phyloP scores from a whole-genome alignment of 2,329 filamentous ascomycete species.

The Myriosclerotinia duriaeana region DNA sequence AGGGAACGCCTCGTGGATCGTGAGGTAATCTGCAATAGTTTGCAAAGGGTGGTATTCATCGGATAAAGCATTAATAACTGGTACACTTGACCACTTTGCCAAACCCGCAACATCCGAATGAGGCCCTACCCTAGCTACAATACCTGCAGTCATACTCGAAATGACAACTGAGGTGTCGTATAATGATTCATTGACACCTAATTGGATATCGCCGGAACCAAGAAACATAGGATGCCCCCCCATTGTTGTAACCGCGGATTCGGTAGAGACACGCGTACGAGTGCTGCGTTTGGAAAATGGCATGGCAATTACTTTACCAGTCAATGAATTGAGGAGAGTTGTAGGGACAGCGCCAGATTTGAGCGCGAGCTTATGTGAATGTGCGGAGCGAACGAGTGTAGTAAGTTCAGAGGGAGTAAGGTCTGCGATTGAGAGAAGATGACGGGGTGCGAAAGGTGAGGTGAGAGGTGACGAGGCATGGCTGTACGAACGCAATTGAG shows the following conservation, averaged over 20 bases:
- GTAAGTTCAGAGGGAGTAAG: constrained; percentile 77
- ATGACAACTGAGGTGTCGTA: constrained; percentile 89
- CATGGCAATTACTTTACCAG: constrained; percentile 83
- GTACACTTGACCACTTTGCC: constrained; percentile 71
- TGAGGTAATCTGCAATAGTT: constrained; percentile 90
- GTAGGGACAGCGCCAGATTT: constrained; percentile 65
- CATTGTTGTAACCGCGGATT: constrained; percentile 83
- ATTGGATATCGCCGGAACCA: constrained; percentile 91
- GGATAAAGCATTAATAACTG: constrained; percentile 84
- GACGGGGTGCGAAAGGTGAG: constrained; percentile 66
- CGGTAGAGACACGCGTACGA: constrained; percentile 87
- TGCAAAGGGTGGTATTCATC: constrained; percentile 93
- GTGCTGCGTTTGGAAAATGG: constrained; percentile 97
- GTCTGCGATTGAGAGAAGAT: constrained; percentile 89
- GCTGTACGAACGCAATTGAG: constrained; percentile 33
- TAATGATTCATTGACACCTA: constrained; percentile 94
- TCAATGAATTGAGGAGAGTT: constrained; percentile 60
- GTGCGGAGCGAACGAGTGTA: constrained; percentile 79
- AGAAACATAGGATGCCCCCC: constrained; percentile 96
- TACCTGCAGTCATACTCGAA: constrained; percentile 86
- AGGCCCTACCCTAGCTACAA: constrained; percentile 75
- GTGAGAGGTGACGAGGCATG: constrained; percentile 29
- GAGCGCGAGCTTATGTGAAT: constrained; percentile 71
- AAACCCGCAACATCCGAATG: constrained; percentile 73
- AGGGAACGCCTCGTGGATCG: constrained; percentile 76